A percentile compares a stretch with the other conserved stretches of the same genome.
Conservation (phyloP, 176 grass and related monocot genomes). For the Luzula sylvatica region DNA sequence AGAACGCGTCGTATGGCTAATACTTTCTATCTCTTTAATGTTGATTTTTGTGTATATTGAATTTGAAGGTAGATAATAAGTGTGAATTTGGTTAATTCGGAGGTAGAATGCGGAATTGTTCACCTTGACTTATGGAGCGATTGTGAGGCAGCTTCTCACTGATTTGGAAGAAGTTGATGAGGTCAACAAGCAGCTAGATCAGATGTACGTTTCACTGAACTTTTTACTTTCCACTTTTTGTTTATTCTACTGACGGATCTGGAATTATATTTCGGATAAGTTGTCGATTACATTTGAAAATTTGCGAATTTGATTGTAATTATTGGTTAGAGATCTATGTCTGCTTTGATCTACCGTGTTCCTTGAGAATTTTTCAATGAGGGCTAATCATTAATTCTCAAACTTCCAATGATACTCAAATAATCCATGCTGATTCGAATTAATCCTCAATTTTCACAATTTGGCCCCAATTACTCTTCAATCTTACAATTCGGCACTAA, state of each 20-base stretch:
- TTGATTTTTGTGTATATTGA: conserved; percentile 17
- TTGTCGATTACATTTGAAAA: neutral
- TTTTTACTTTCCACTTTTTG: neutral
- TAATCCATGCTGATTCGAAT: conserved; percentile 4
- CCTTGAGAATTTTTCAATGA: neutral
- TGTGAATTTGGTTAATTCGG: neutral
- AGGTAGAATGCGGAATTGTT: conserved; percentile 92
- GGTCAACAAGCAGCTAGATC: conserved; percentile 99
- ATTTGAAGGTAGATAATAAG: neutral
- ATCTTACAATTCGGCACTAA: neutral
- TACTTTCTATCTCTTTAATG: neutral
- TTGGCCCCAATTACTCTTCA: neutral
- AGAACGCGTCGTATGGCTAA: conserved; percentile 77
- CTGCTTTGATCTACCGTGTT: neutral
- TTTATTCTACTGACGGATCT: conserved; percentile 4
- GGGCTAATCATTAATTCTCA: neutral
- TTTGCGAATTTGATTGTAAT: neutral
- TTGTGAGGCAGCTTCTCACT: conserved; percentile 89
- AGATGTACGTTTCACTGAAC: conserved; percentile 45
- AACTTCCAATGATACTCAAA: neutral
- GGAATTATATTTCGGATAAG: conserved; percentile 1
- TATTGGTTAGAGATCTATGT: neutral
- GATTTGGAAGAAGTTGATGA: conserved; percentile 99
- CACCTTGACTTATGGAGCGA: conserved; percentile 93
- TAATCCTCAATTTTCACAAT: neutral